These are phyloP conservation scores for Solanum paucissectum DNA, from an alignment of 257 asterid species.

Conservation along the genomic window DNA sequence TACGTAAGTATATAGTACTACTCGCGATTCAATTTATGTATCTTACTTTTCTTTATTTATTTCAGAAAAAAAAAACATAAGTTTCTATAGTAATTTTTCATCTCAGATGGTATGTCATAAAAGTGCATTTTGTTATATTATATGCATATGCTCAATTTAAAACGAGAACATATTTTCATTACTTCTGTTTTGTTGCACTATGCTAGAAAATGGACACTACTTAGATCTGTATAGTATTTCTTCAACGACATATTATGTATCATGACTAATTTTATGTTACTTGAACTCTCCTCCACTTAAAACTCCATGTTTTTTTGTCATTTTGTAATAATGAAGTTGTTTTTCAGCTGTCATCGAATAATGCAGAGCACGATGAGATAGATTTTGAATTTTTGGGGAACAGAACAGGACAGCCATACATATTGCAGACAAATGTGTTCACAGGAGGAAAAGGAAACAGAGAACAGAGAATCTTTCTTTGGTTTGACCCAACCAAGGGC, in stretches of 20 bases:
- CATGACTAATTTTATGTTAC: not conserved
- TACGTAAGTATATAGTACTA: slow-evolving; percentile 5
- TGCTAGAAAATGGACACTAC: not conserved
- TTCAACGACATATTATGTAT: not conserved
- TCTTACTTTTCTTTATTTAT: not conserved
- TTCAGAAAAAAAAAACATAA: not conserved
- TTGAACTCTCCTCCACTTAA: not conserved
- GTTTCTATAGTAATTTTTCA: not conserved
- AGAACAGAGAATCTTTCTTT: slow-evolving; percentile 26
- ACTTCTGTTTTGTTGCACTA: not conserved
- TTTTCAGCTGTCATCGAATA: slow-evolving; percentile 24
- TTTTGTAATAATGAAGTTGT: not conserved
- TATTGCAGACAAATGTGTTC: slow-evolving; percentile 32
- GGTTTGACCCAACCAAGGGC: slow-evolving; percentile 31
- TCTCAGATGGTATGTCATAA: not conserved
- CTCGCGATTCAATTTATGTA: not conserved
- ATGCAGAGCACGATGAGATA: slow-evolving; percentile 31
- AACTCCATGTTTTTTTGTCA: not conserved
- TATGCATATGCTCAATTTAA: not conserved
- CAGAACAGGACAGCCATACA: slow-evolving; percentile 31
- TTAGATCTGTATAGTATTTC: not conserved
- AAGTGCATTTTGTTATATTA: not conserved
- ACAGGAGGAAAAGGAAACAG: slow-evolving; percentile 29
- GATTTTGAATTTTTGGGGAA: slow-evolving; percentile 38
- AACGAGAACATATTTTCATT: not conserved